phyloP scores from a whole-genome alignment of 2,329 filamentous ascomycete species.

The Pseudofabraea citricarpa region DNA sequence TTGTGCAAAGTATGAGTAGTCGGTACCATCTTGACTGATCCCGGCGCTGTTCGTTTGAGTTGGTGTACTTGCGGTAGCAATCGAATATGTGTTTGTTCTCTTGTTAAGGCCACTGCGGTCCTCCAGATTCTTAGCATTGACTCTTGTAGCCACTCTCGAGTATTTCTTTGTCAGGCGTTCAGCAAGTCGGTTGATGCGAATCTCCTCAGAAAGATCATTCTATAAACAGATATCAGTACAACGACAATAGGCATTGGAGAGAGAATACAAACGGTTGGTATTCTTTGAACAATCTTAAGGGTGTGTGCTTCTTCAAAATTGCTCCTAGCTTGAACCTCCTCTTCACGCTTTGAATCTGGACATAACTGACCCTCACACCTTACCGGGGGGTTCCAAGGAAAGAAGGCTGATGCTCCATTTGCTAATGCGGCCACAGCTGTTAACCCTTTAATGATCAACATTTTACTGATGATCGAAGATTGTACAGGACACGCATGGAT shows the following conservation, averaged over 20 bases:
- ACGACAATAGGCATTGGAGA: neutral
- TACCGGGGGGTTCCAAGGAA: slow-evolving; percentile 19
- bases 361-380: slow-evolving; percentile 16
- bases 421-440: slow-evolving; percentile 10
- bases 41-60: slow-evolving; percentile 44
- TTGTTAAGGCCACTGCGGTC: slow-evolving; percentile 10
- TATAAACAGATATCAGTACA: slow-evolving; percentile 4
- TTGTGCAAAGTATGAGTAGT: slow-evolving; percentile 61
- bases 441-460: slow-evolving; percentile 14
- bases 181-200: slow-evolving; percentile 14
- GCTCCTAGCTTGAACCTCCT: slow-evolving; percentile 3
- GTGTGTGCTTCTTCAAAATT: neutral
- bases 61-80: slow-evolving; percentile 29
- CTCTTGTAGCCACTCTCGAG: slow-evolving; percentile 7
- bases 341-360: slow-evolving; percentile 5
- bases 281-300: slow-evolving; percentile 10
- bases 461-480: slow-evolving; percentile 6
- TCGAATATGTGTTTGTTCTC: slow-evolving; percentile 18
- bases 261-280: slow-evolving; percentile 7
- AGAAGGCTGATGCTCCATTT: slow-evolving; percentile 19
- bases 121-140: neutral
- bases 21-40: slow-evolving; percentile 59
- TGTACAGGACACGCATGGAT: no score
- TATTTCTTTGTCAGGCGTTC: slow-evolving; percentile 21
- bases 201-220: slow-evolving; percentile 12